phyloP scores from a whole-genome alignment of 192 early-diverging fungal genomes.

The Backusella mclennaniae region DNA sequence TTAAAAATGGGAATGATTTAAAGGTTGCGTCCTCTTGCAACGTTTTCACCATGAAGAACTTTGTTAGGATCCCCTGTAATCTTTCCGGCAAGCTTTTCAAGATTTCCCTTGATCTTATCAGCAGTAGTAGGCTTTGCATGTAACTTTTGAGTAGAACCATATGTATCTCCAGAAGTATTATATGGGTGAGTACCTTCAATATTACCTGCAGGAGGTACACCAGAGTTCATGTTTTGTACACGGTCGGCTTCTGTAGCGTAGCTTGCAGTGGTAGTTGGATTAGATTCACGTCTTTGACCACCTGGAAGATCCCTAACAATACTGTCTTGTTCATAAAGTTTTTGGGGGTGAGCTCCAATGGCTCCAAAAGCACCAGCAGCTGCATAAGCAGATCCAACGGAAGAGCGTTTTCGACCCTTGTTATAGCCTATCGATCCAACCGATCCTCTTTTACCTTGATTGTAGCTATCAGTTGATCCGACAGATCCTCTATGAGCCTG shows the following conservation, averaged over 20 bases:
- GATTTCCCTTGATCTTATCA: slow-evolving; percentile 37
- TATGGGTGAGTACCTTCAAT: neutral
- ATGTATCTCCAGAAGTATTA: neutral
- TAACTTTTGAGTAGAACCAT: neutral
- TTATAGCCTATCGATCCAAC: neutral
- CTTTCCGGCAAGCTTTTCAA: slow-evolving; percentile 32
- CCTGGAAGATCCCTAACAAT: neutral
- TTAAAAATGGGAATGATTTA: neutral
- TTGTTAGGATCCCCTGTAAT: slow-evolving; percentile 28
- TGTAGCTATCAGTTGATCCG: neutral
- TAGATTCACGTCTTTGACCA: neutral
- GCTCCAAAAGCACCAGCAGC: slow-evolving; percentile 10
- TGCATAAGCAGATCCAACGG: neutral
- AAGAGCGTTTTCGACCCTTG: neutral
- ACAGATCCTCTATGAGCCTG: neutral
- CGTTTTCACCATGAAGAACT: slow-evolving; percentile 27
- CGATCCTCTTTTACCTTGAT: neutral
- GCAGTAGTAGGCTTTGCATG: slow-evolving; percentile 3
- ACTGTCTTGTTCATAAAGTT: neutral
- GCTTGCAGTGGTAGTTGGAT: neutral
- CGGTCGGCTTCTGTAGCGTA: neutral
- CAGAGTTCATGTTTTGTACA: slow-evolving; percentile 9
- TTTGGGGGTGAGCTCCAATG: neutral
- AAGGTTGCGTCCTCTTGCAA: neutral
- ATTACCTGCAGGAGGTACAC: neutral